A percentile compares a stretch with the other conserved stretches of the same genome.
Evolutionary conservation across 768 basidiomycete species (phyloP).

Genomic region (Lentinula sp.): DNA sequence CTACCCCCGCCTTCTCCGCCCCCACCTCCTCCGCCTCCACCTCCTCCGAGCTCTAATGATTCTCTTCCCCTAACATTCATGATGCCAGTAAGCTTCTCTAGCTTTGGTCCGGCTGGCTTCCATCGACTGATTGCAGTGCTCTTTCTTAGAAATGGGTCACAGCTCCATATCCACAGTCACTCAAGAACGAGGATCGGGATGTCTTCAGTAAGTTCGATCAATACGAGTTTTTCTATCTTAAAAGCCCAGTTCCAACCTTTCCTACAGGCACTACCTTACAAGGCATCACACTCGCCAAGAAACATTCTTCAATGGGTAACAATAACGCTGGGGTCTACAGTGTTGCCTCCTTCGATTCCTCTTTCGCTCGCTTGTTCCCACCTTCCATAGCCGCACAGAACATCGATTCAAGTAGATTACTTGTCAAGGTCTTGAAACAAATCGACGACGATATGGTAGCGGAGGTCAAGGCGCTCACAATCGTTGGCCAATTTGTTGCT

Average conservation of each 20-base stretch:
- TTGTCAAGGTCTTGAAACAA: neutral
- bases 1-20: neutral
- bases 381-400: neutral
- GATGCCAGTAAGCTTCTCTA: neutral
- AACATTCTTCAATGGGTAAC: constrained; percentile 1
- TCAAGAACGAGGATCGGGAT: neutral
- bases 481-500: constrained; percentile 1
- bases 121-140: neutral
- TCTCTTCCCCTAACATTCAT: neutral
- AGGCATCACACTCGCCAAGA: neutral
- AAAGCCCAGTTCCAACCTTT: no score
- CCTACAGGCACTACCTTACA: neutral
- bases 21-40: neutral
- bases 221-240: neutral
- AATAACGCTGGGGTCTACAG: constrained; percentile 3
- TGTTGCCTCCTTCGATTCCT: neutral
- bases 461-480: constrained; percentile 2
- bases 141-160: neutral
- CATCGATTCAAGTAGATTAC: neutral
- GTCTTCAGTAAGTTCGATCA: neutral
- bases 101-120: neutral
- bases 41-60: neutral
- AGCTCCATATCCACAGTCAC: neutral
- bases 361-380: neutral
- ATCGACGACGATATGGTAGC: constrained; percentile 1